Evolutionary conservation across 306 rosid genomes (phyloP).

Genomic region (Leucaena leucocephala): DNA sequence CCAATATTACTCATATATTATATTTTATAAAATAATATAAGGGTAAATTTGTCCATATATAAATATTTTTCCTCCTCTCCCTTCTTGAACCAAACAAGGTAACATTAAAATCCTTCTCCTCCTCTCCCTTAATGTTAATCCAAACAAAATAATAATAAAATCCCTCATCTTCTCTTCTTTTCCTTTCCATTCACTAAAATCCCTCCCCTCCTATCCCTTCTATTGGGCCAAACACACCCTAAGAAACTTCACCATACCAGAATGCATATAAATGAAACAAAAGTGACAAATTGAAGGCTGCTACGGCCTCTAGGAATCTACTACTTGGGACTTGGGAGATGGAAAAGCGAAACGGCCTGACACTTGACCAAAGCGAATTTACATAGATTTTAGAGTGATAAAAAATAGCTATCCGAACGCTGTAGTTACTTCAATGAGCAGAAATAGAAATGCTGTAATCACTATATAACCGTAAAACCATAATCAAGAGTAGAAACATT

Average conservation of each 20-base stretch:
- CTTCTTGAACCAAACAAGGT: too few relatives aligned
- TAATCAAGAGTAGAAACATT: constrained; percentile 9
- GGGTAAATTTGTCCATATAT: too few relatives aligned
- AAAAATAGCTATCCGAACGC: background rate
- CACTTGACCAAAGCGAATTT: background rate
- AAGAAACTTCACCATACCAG: background rate
- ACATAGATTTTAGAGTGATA: background rate
- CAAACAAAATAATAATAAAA: too few relatives aligned
- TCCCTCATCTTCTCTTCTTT: too few relatives aligned
- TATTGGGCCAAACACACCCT: too few relatives aligned
- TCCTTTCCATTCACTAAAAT: too few relatives aligned
- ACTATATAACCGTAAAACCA: background rate
- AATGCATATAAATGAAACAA: background rate
- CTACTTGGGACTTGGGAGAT: background rate
- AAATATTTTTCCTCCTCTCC: too few relatives aligned
- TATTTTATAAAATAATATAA: too few relatives aligned
- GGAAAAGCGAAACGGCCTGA: background rate
- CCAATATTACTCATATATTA: too few relatives aligned
- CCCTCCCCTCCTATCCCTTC: too few relatives aligned
- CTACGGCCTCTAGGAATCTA: background rate
- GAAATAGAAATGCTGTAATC: constrained; percentile 7
- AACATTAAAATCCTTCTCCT: too few relatives aligned
- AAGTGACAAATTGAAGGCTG: background rate
- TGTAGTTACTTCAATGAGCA: constrained; percentile 3
- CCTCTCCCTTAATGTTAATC: too few relatives aligned